Base-by-base conservation (phyloP, 345 rosid genomes). In the Cardamine chenopodiifolia region DNA sequence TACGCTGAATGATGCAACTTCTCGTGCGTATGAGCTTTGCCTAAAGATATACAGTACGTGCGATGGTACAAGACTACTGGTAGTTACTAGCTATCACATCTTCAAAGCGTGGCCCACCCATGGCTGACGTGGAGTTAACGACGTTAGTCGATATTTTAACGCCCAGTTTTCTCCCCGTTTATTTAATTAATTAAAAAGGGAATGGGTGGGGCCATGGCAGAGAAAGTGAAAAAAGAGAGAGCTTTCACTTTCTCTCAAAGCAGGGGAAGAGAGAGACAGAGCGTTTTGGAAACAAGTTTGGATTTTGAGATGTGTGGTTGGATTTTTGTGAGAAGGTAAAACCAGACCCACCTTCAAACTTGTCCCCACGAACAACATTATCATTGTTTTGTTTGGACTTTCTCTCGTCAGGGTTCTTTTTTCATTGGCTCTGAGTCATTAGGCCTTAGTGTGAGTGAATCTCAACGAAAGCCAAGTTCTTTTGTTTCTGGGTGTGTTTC, bases 271-370 rank as follows among this genome's bases (percentile, higher is more conserved):
- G 59, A 77, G 75, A 56, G 39, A 9, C 28, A 9, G 76, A 52
- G 83, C 73, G 29, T 17, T 54, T 37, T 12, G 63, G 14, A 67
- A 74, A 67, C 67, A 75, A 67, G 73, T 59, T 59, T 59, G 62
- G 72, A 75, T 59, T 77, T 71, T 59, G 19, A 47, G 22, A 19
- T 31, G 79, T 64, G 74, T 63, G 58, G 73, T 74, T 80, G 87
- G 85, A 77, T 65, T 84, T 72, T 79, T 31, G 73, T 52, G 82
- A 47, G 44, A 53, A 8, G 59, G 59, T 56, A 73, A 69, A 76
- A 31, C 53, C 10, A 68, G 72, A 75, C 85, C 82, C 82, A 77
- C 85, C 83, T 72, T 49, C 49, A 42, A n/a, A 42, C 47, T 59
- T 57, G 66, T 66, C 47, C 73, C 68, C 47, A 66, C 60, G 32